Evolutionary conservation across 805 yeast species (phyloP).

Genomic region (Metschnikowia arizonensis): DNA sequence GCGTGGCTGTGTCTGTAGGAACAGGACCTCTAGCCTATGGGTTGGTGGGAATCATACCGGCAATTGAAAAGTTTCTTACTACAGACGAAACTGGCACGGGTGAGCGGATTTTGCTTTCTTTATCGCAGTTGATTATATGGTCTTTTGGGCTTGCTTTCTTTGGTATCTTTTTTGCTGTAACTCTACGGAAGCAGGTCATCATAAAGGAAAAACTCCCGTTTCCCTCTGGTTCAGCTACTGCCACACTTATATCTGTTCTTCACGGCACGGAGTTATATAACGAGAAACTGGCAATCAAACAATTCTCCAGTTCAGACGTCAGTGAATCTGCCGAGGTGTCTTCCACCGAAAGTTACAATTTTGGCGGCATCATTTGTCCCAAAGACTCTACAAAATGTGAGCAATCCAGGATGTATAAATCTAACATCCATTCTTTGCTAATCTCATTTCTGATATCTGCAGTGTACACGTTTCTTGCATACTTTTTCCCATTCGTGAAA

Average conservation of each 20-base stretch:
- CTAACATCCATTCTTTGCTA: conserved; percentile 58
- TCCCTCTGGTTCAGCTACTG: conserved; percentile 96
- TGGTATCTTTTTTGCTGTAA: conserved; percentile 94
- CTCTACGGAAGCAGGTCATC: conserved; percentile 80
- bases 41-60: conserved; percentile 92
- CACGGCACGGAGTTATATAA: conserved; percentile 60
- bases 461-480: conserved; percentile 64
- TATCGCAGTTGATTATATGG: conserved; percentile 70
- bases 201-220: conserved; percentile 84
- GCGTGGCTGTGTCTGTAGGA: conserved; percentile 94
- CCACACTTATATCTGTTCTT: conserved; percentile 82
- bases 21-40: conserved; percentile 97
- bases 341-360: conserved; percentile 6
- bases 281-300: conserved; percentile 22
- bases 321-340: conserved; percentile 1
- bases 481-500: conserved; percentile 66
- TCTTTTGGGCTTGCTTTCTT: conserved; percentile 83
- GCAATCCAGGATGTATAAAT: conserved; percentile 33
- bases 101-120: conserved; percentile 30
- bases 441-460: conserved; percentile 68
- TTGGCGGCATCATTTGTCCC: conserved; percentile 19
- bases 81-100: conserved; percentile 70
- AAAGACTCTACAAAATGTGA: conserved; percentile 12
- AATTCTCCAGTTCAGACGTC: not conserved
- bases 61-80: conserved; percentile 83